These are phyloP conservation scores for Solanum hybrid DNA, from an alignment of 305 asterid species.

Conservation along the genomic window DNA sequence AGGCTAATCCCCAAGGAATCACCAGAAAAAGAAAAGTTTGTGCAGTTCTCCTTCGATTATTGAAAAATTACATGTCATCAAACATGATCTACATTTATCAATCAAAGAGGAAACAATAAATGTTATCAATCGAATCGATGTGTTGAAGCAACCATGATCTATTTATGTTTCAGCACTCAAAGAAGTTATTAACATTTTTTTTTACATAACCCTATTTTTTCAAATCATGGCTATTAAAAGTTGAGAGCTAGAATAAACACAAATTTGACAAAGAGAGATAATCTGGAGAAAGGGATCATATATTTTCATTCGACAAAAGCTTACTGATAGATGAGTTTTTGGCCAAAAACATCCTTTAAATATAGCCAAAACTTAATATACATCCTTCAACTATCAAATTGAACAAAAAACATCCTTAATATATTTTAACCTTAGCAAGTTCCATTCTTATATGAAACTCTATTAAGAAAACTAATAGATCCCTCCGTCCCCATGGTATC, in stretches of 20 bases:
- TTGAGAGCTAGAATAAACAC: background rate
- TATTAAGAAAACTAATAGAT: background rate
- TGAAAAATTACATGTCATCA: no score
- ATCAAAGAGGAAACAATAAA: background rate
- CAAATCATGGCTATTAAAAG: background rate
- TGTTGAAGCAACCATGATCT: background rate
- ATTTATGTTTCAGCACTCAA: background rate
- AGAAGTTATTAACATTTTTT: background rate
- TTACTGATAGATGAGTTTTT: background rate
- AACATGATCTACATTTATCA: no score
- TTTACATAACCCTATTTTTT: background rate
- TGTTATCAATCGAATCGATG: background rate
- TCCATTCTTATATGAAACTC: background rate
- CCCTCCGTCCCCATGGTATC: background rate
- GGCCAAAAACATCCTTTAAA: background rate
- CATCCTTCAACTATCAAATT: background rate
- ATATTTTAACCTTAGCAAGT: background rate
- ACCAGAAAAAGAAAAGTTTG: no score
- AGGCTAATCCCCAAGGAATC: no score
- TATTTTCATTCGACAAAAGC: background rate
- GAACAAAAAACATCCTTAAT: background rate
- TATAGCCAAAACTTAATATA: background rate
- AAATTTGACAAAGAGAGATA: background rate
- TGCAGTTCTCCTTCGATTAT: no score
- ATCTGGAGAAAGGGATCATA: background rate